Conservation (phyloP, 169 alveolate species). For the Toxoplasma gondii region DNA sequence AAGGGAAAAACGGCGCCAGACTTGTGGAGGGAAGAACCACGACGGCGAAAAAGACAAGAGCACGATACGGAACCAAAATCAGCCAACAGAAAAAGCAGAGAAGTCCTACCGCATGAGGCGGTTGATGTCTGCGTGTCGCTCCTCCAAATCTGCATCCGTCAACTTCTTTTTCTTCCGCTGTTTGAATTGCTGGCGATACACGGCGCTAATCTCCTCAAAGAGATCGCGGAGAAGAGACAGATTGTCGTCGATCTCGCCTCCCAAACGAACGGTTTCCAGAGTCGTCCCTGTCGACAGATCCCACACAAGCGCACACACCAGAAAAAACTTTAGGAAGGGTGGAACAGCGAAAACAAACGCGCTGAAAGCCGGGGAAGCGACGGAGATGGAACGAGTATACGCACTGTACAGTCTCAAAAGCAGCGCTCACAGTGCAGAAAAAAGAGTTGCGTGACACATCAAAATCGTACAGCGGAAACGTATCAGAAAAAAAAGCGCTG, state of each 20-base stretch:
- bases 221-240: not conserved
- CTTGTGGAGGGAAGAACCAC: too few relatives aligned
- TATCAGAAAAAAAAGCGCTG: too few relatives aligned
- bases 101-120: slow-evolving; percentile 12
- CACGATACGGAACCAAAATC: not conserved
- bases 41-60: not conserved
- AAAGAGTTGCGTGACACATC: too few relatives aligned
- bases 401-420: too few relatives aligned
- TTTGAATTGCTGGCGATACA: slow-evolving; percentile 22
- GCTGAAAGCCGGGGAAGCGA: too few relatives aligned
- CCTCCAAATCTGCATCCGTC: slow-evolving; percentile 30
- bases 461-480: too few relatives aligned
- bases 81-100: not conserved
- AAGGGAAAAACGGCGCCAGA: too few relatives aligned
- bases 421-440: too few relatives aligned
- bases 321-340: not conserved
- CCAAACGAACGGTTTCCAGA: slow-evolving; percentile 4
- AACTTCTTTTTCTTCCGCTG: not conserved
- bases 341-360: too few relatives aligned
- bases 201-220: slow-evolving; percentile 24
- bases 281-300: slow-evolving; percentile 38
- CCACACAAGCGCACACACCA: not conserved
- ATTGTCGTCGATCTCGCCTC: slow-evolving; percentile 31
- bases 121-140: slow-evolving; percentile 8
- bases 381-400: too few relatives aligned